These are phyloP conservation scores for Trichophaea hybrida DNA, from an alignment of 2,329 filamentous ascomycete species.

Conservation along the genomic window DNA sequence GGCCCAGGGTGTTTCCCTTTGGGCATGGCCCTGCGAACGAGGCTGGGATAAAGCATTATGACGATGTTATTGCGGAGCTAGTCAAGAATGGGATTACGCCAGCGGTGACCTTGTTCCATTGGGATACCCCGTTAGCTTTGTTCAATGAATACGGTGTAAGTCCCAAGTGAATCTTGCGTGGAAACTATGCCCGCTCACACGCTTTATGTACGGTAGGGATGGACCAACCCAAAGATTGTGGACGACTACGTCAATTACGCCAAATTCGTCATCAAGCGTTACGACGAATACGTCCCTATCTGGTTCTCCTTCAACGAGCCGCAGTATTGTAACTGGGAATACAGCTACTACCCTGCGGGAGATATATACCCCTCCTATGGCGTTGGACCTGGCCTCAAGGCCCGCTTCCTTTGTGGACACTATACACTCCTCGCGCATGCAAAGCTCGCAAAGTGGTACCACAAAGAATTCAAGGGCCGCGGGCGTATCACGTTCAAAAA, in stretches of 20 bases:
- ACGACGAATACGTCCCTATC: conserved; percentile 32
- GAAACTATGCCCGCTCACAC: background rate
- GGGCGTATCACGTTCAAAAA: conserved; percentile 35
- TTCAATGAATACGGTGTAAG: conserved; percentile 33
- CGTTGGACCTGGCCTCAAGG: conserved; percentile 31
- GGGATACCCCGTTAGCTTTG: conserved; percentile 34
- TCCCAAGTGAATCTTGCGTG: background rate
- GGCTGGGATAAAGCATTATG: conserved; percentile 28
- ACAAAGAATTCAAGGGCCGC: conserved; percentile 34
- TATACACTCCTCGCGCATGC: conserved; percentile 34
- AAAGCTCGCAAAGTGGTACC: conserved; percentile 35
- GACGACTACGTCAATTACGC: conserved; percentile 35
- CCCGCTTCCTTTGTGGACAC: conserved; percentile 36
- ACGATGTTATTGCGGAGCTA: conserved; percentile 32
- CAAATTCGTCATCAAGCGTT: conserved; percentile 33
- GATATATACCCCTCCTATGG: conserved; percentile 36
- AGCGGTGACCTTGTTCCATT: conserved; percentile 33
- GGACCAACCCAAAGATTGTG: conserved; percentile 32
- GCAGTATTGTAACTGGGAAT: conserved; percentile 37
- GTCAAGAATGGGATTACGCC: conserved; percentile 30
- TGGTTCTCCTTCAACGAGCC: conserved; percentile 32
- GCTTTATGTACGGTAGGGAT: conserved; percentile 19
- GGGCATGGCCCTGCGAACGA: conserved; percentile 21
- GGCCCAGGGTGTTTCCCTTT: conserved; percentile 24
- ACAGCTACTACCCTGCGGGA: conserved; percentile 34